phyloP scores from a whole-genome alignment of 148 eudicot genomes.

The Silene uniflora region DNA sequence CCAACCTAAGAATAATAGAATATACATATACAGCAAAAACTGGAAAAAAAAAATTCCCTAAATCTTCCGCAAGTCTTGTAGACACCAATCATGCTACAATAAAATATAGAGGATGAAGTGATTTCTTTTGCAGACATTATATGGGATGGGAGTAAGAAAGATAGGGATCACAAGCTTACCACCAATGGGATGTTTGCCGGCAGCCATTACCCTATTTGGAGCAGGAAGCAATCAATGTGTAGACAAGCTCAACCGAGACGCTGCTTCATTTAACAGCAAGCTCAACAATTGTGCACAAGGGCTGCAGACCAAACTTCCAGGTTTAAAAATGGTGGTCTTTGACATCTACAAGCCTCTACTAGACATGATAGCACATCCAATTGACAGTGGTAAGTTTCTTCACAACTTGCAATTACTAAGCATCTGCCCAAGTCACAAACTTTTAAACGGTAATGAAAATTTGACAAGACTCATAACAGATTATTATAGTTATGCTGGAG shows the following conservation, averaged over 20 bases:
- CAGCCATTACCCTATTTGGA: slow-evolving; percentile 72
- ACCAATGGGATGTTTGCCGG: slow-evolving; percentile 86
- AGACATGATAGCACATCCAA: slow-evolving; percentile 50
- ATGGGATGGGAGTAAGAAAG: slow-evolving; percentile 60
- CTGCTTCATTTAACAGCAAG: slow-evolving; percentile 55
- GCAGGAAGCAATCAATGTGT: slow-evolving; percentile 58
- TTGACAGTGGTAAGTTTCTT: slow-evolving; percentile 47
- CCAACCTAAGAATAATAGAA: background rate
- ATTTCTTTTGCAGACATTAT: slow-evolving; percentile 39
- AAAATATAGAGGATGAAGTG: background rate
- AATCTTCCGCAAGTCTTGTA: background rate
- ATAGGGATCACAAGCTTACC: slow-evolving; percentile 73
- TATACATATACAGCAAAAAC: background rate
- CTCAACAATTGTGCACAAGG: slow-evolving; percentile 47
- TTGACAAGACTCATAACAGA: background rate
- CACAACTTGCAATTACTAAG: background rate
- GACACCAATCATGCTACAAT: background rate
- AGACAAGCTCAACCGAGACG: slow-evolving; percentile 55
- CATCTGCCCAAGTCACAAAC: background rate
- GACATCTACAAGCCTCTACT: slow-evolving; percentile 77
- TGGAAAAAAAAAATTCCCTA: background rate
- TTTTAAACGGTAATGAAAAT: background rate
- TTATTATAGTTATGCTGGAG: too few relatives aligned
- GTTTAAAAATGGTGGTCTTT: slow-evolving; percentile 58
- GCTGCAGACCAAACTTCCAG: slow-evolving; percentile 40